Evolutionary conservation across 108 stramenopile species (phyloP).

Genomic region (Fragilaria crotonensis): DNA sequence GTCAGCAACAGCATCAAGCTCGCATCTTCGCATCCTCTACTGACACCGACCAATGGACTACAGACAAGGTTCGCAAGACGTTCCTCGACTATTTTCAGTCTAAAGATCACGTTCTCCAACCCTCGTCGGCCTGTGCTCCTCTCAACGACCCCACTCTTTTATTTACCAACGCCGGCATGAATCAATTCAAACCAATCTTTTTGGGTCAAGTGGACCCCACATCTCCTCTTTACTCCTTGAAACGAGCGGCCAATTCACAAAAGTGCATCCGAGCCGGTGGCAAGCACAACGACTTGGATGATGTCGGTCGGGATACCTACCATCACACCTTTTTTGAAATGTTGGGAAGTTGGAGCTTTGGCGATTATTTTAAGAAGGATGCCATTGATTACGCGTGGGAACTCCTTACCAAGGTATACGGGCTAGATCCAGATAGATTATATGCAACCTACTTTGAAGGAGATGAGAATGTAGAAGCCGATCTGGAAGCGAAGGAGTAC

Average conservation of each 20-base stretch:
- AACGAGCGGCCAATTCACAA: conserved; percentile 94
- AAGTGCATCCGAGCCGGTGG: conserved; percentile 99
- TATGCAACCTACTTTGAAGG: conserved; percentile 99
- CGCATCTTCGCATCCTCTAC: too few relatives aligned
- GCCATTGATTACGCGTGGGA: conserved; percentile 97
- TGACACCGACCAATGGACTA: conserved; percentile 98
- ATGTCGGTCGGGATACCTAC: conserved; percentile 99
- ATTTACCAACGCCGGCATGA: conserved; percentile 99
- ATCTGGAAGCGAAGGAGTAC: conserved; percentile 84
- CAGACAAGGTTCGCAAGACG: conserved; percentile 87
- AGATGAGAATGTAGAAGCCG: conserved; percentile 81
- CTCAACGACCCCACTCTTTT: conserved; percentile 99
- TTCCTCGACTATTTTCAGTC: conserved; percentile 93
- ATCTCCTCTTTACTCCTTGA: conserved; percentile 78
- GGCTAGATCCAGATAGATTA: conserved; percentile 71
- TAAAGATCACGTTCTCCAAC: conserved; percentile 82
- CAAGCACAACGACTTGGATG: conserved; percentile 99
- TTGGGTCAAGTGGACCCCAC: conserved; percentile 92
- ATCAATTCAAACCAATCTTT: conserved; percentile 99
- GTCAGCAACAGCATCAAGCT: too few relatives aligned
- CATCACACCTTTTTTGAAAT: conserved; percentile 99
- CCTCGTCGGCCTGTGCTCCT: conserved; percentile 93
- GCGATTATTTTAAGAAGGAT: conserved; percentile 97
- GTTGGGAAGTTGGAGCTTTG: conserved; percentile 98
- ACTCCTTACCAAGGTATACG: conserved; percentile 89